Evolutionary conservation across 1,284 basidiomycete genomes (phyloP).

Genomic region (Mycosarcoma maydis): DNA sequence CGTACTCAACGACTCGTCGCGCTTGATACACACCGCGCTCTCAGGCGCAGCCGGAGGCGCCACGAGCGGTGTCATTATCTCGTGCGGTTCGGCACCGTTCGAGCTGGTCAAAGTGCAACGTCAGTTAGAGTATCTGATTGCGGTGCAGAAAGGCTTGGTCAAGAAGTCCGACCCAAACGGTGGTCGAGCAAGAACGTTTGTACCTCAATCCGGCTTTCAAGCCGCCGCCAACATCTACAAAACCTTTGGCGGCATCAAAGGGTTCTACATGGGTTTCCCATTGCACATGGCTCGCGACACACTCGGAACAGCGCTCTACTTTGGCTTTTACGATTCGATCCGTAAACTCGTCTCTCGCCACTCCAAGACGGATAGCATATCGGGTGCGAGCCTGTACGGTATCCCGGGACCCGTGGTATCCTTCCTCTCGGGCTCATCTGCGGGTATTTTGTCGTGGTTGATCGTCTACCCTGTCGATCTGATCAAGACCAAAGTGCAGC

Average conservation of each 20-base stretch:
- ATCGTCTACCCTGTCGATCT: constrained; percentile 70
- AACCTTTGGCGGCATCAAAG: constrained; percentile 61
- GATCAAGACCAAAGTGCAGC: constrained; percentile 91
- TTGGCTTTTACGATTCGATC: constrained; percentile 64
- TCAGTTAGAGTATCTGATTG: constrained; percentile 93
- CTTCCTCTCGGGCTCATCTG: constrained; percentile 60
- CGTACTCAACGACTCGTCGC: constrained; percentile 23
- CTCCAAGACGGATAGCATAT: constrained; percentile 26
- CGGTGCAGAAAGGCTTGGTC: constrained; percentile 75
- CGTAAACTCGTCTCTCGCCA: constrained; percentile 50
- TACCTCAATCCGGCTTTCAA: constrained; percentile 56
- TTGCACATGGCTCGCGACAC: constrained; percentile 59
- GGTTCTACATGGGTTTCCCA: constrained; percentile 65
- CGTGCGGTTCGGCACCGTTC: constrained; percentile 73
- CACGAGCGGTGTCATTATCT: constrained; percentile 82
- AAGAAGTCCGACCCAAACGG: constrained; percentile 2
- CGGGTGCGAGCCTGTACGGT: constrained; percentile 42
- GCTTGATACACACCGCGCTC: constrained; percentile 48
- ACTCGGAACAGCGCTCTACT: constrained; percentile 61
- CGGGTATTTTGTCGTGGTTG: constrained; percentile 63
- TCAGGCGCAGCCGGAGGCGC: constrained; percentile 73
- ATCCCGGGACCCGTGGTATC: constrained; percentile 61
- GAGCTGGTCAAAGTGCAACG: constrained; percentile 88
- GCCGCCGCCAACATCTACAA: constrained; percentile 61
- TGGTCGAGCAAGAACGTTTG: constrained; percentile 29